Evolutionary conservation across 176 grass and related monocot species (phyloP).

Genomic region (Musa acuminata): DNA sequence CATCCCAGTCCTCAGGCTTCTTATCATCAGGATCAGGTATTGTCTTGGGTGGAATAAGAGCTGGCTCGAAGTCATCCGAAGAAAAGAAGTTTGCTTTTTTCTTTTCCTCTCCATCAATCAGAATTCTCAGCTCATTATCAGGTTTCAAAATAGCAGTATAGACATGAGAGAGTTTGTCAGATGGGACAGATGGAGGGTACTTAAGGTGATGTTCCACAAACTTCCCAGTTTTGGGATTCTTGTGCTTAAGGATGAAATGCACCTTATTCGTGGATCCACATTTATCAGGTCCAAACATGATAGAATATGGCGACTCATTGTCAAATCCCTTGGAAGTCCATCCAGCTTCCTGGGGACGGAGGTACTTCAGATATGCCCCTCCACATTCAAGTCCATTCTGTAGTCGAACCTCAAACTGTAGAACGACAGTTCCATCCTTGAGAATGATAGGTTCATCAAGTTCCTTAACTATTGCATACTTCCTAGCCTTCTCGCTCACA

Average conservation of each 20-base stretch:
- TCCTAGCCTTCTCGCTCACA: constrained; percentile 61
- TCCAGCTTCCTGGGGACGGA: constrained; percentile 53
- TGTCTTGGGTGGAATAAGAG: constrained; percentile 76
- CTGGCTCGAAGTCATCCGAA: constrained; percentile 78
- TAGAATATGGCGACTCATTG: constrained; percentile 79
- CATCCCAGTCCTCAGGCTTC: constrained; percentile 98
- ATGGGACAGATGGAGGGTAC: constrained; percentile 78
- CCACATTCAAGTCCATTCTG: constrained; percentile 98
- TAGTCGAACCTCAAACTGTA: constrained; percentile 85
- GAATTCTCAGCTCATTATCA: constrained; percentile 72
- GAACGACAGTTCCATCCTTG: constrained; percentile 62
- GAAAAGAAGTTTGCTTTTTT: constrained; percentile 76
- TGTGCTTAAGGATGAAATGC: constrained; percentile 92
- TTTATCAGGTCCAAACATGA: constrained; percentile 99
- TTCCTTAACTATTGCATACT: constrained; percentile 93
- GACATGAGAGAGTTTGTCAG: constrained; percentile 84
- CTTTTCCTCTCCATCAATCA: constrained; percentile 89
- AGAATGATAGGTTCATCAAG: constrained; percentile 56
- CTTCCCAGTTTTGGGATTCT: constrained; percentile 79
- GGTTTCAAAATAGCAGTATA: constrained; percentile 89
- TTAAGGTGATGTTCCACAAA: constrained; percentile 96
- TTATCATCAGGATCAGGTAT: constrained; percentile 95
- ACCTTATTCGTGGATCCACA: constrained; percentile 98
- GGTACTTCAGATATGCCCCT: constrained; percentile 90
- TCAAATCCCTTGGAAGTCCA: constrained; percentile 78